Evolutionary conservation across 148 eudicot genomes (phyloP), one percentile per base, ranked within the genome.

Genomic region (Amaranthus palmeri): DNA sequence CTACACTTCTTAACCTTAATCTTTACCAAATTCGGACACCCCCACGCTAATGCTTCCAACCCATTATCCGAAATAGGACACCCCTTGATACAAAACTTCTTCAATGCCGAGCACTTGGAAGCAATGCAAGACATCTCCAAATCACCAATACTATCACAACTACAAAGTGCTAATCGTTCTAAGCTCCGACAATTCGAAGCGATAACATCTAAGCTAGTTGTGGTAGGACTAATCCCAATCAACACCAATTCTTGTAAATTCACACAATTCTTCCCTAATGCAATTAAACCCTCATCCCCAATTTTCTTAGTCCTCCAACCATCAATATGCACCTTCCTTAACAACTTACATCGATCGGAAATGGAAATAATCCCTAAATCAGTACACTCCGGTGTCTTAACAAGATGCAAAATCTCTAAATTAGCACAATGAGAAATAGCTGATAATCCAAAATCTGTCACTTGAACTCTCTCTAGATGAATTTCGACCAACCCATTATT

Each of bases 281-380:
- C 86, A 65, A 69, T 64, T 72, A 91, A 75, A 9, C 93, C 92
- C 46, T 85, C 87, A 65, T 88, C 88, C 10, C 97, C 97, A 59
- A 91, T 91, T 78, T 89, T 76, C 45, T 91, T 88, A 40, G 97
- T 88, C 72, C 91, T 88, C 97, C 97, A 91, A 53, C 97, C 97
- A 63, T 91, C 97, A 56, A 91, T 87, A 43, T 91, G 93, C 44
- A 91, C 85, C 86, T 91, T 91, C 81, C 90, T 84, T 78, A 91
- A 79, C 13, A 83, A 54, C 83, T 72, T 91, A 81, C 97, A 91
- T 48, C 69, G 76, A 65, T 86, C 90, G 0, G 93, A 87, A 13
- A 91, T 51, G 4, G 85, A 69, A 3, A 78, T 77, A 62, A 91
- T 60, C 43, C 97, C 97, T 2, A 67, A 4, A 57, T 90, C 77